phyloP scores from a whole-genome alignment of 2,329 filamentous ascomycete genomes.

The Ophiostoma angusticollis region DNA sequence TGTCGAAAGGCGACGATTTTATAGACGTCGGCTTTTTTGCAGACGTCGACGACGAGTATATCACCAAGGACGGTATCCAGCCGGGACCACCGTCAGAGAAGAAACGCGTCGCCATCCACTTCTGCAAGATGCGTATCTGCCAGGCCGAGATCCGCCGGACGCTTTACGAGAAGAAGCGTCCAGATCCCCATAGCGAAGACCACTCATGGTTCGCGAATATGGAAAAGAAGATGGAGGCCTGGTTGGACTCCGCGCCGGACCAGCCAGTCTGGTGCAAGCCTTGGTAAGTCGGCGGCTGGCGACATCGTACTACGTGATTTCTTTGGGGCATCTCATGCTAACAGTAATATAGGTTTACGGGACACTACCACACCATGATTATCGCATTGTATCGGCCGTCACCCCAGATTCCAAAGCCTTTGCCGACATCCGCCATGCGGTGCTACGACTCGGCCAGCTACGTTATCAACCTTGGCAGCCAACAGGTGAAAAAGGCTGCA shows the following conservation, averaged over 20 bases:
- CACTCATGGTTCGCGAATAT: conserved; percentile 83
- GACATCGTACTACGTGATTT: no score
- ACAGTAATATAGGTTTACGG: conserved; percentile 40
- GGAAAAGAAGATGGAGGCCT: conserved; percentile 63
- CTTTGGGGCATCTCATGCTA: no score
- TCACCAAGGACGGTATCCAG: conserved; percentile 63
- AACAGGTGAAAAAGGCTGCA: conserved; percentile 62
- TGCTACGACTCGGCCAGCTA: conserved; percentile 75
- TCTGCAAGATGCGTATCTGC: conserved; percentile 78
- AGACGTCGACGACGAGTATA: conserved; percentile 68
- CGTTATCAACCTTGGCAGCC: conserved; percentile 68
- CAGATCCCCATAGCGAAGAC: conserved; percentile 62
- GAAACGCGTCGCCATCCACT: conserved; percentile 84
- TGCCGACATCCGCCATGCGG: conserved; percentile 59
- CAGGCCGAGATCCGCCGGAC: conserved; percentile 80
- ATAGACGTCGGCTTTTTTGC: conserved; percentile 81
- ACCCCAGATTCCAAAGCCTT: conserved; percentile 80
- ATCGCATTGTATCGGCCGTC: conserved; percentile 82
- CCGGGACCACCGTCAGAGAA: conserved; percentile 61
- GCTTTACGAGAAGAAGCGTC: conserved; percentile 72
- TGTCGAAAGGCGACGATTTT: conserved; percentile 69
- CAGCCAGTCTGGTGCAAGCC: conserved; percentile 59
- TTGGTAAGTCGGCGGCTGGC: no score
- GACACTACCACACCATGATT: conserved; percentile 74
- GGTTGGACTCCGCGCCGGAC: conserved; percentile 65